Conservation (phyloP, 805 yeast species). For the Cyberlindnera lachancei region DNA sequence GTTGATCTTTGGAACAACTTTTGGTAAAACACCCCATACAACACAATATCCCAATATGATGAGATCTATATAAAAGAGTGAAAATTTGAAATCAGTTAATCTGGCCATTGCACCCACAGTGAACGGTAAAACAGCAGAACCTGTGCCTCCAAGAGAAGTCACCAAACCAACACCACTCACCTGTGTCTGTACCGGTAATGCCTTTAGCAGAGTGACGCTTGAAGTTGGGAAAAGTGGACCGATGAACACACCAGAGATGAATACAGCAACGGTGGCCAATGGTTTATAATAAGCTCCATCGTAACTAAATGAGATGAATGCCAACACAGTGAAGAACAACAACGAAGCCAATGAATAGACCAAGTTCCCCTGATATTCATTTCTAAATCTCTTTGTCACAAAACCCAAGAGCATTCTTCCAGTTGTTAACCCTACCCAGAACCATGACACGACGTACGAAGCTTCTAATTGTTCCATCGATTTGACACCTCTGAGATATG, state of each 20-base stretch:
- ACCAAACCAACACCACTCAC: constrained; percentile 66
- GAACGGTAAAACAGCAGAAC: constrained; percentile 72
- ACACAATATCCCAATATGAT: constrained; percentile 7
- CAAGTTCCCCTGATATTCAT: constrained; percentile 34
- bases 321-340: constrained; percentile 19
- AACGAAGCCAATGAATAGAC: constrained; percentile 29
- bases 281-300: constrained; percentile 4
- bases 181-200: constrained; percentile 53
- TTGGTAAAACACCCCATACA: constrained; percentile 4
- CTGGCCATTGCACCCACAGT: constrained; percentile 39
- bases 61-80: constrained; percentile 6
- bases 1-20: background rate
- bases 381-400: constrained; percentile 39
- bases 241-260: constrained; percentile 48
- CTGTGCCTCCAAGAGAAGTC: constrained; percentile 76
- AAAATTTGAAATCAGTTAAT: constrained; percentile 6
- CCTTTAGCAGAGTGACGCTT: constrained; percentile 53
- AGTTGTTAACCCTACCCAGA: constrained; percentile 62
- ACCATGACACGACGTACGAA: constrained; percentile 62
- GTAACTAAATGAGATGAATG: constrained; percentile 9
- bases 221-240: constrained; percentile 75
- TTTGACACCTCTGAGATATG: constrained; percentile 51
- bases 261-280: constrained; percentile 10
- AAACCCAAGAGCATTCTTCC: constrained; percentile 57
- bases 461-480: constrained; percentile 37